phyloP scores from a whole-genome alignment of 192 early-diverging fungal genomes.

The Backusella morwellensis region DNA sequence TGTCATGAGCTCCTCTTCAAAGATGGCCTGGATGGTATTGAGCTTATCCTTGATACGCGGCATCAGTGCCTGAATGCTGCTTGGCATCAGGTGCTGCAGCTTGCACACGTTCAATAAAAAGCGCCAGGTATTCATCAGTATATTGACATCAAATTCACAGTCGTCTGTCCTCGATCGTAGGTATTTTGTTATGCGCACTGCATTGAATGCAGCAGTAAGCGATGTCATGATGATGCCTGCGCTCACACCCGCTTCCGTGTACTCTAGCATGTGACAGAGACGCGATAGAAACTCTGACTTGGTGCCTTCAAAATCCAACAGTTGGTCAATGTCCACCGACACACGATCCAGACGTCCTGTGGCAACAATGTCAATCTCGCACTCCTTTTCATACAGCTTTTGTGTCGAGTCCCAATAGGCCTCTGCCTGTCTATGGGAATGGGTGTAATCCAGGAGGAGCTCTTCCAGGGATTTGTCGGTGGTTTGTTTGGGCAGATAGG shows the following conservation, averaged over 20 bases:
- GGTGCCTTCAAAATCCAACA: background rate
- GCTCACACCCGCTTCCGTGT: background rate
- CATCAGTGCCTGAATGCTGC: background rate
- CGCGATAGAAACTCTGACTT: background rate
- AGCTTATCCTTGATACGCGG: background rate
- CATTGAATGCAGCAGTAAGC: background rate
- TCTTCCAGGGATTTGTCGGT: background rate
- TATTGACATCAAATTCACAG: conserved; percentile 8
- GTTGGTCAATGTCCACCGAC: background rate
- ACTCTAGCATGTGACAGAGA: background rate
- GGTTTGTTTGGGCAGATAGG: conserved; percentile 6
- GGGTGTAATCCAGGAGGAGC: background rate
- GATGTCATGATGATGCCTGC: background rate
- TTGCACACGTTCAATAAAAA: background rate
- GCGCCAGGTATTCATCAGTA: background rate
- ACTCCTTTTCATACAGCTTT: background rate
- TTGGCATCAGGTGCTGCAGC: background rate
- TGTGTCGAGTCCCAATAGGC: background rate
- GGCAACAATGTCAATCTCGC: background rate
- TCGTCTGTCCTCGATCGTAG: background rate
- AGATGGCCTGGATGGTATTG: background rate
- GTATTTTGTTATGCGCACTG: conserved; percentile 6
- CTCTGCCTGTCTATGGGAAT: background rate
- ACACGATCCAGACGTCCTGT: background rate
- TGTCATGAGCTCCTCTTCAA: background rate